phyloP scores from a whole-genome alignment of 768 basidiomycete genomes.

The Wakefieldia striispora region DNA sequence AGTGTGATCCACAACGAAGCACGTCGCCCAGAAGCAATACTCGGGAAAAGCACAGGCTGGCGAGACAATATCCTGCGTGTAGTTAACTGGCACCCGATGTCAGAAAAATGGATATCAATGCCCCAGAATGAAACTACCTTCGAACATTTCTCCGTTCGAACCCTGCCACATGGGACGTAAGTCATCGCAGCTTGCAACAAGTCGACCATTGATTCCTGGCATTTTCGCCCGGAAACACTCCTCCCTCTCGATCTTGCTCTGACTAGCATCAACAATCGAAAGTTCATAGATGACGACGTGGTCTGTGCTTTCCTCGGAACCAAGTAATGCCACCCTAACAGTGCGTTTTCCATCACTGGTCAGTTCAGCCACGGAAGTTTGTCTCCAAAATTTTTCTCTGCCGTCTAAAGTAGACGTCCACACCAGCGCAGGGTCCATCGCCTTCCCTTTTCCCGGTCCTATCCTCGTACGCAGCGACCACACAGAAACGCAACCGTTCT shows the following conservation, averaged over 20 bases:
- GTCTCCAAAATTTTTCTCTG: conserved; percentile 25
- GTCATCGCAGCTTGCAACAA: conserved; percentile 32
- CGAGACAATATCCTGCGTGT: conserved; percentile 16
- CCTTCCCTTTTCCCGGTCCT: conserved; percentile 52
- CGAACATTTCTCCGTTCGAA: conserved; percentile 45
- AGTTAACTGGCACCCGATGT: conserved; percentile 13
- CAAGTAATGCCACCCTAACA: conserved; percentile 38
- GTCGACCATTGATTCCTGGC: conserved; percentile 44
- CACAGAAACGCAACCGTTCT: conserved; percentile 62
- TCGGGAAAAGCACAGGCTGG: conserved; percentile 49
- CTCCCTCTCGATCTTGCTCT: conserved; percentile 1
- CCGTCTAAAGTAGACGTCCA: conserved; percentile 32
- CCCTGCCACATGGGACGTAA: conserved; percentile 41
- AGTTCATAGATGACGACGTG: conserved; percentile 31
- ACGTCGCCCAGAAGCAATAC: conserved; percentile 52
- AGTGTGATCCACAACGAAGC: conserved; percentile 15
- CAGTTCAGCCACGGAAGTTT: conserved; percentile 23
- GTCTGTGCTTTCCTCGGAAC: conserved; percentile 36
- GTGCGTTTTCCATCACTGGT: conserved; percentile 1
- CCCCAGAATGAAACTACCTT: conserved; percentile 33
- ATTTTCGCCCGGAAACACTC: conserved; percentile 20
- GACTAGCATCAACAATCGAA: neutral
- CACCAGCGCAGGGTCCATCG: conserved; percentile 51
- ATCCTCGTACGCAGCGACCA: conserved; percentile 70
- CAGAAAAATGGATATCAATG: conserved; percentile 6